Conservation (phyloP, 306 rosid species). For the Cicer bijugum region DNA sequence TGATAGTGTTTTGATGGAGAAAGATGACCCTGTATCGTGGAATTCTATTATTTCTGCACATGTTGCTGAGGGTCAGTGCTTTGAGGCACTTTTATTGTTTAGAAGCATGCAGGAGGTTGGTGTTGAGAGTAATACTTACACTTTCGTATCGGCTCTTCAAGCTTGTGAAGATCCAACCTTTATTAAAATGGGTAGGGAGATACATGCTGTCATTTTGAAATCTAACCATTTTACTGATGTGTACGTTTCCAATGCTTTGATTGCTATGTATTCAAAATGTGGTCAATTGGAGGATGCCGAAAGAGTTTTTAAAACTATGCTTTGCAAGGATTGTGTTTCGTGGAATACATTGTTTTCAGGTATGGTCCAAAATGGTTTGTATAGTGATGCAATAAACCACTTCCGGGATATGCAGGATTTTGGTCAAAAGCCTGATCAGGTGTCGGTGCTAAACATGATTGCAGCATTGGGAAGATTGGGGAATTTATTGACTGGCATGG, state of each 20-base stretch:
- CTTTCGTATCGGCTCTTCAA: constrained; percentile 73
- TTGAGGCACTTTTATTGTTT: constrained; percentile 59
- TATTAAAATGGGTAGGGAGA: constrained; percentile 61
- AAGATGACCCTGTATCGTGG: constrained; percentile 70
- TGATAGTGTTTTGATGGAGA: constrained; percentile 50
- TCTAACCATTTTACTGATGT: constrained; percentile 51
- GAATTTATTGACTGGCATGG: constrained; percentile 61
- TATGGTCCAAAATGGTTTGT: constrained; percentile 62
- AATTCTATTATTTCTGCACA: constrained; percentile 71
- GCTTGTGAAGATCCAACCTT: constrained; percentile 61
- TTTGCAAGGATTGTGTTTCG: constrained; percentile 62
- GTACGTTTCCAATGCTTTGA: constrained; percentile 69
- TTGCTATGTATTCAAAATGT: constrained; percentile 71
- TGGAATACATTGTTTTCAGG: constrained; percentile 77
- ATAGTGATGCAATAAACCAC: constrained; percentile 55
- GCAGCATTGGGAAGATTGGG: constrained; percentile 64
- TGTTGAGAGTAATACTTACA: constrained; percentile 52
- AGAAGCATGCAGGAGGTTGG: constrained; percentile 60
- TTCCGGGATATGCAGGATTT: constrained; percentile 55
- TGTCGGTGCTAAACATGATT: constrained; percentile 60
- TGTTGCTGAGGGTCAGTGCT: constrained; percentile 52
- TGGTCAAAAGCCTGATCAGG: constrained; percentile 63
- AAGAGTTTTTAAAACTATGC: constrained; percentile 52
- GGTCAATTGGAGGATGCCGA: constrained; percentile 56
- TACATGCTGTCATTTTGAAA: constrained; percentile 63